Evolutionary conservation across 2,329 filamentous ascomycete species (phyloP).

Genomic region (Neofusicoccum cordaticola): DNA sequence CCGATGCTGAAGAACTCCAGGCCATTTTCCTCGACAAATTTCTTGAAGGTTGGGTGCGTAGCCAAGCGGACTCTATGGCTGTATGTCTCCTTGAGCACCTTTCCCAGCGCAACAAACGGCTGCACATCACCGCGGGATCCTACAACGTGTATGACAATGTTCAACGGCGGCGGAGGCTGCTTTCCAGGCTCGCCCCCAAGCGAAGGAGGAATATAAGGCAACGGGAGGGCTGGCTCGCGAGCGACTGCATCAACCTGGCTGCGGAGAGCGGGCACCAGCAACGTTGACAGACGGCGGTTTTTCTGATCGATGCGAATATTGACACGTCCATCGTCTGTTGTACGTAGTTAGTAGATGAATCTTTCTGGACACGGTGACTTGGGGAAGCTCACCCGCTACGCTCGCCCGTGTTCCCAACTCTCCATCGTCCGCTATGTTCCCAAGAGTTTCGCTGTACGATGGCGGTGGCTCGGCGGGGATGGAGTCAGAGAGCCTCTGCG

Average conservation of each 20-base stretch:
- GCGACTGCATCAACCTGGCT: constrained; percentile 37
- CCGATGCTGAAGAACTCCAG: constrained; percentile 53
- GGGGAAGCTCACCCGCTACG: constrained; percentile 28
- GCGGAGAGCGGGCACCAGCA: constrained; percentile 39
- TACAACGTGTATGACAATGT: constrained; percentile 50
- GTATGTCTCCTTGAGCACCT: constrained; percentile 49
- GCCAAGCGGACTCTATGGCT: constrained; percentile 48
- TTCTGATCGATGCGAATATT: constrained; percentile 42
- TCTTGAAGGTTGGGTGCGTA: constrained; percentile 49
- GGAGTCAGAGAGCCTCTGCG: background rate
- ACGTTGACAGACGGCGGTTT: constrained; percentile 32
- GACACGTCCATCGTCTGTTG: constrained; percentile 36
- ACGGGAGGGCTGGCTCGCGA: constrained; percentile 57
- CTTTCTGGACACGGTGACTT: background rate
- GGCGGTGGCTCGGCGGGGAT: constrained; percentile 28
- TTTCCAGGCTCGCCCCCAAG: constrained; percentile 63
- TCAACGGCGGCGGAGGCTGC: constrained; percentile 47
- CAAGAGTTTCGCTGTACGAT: constrained; percentile 41
- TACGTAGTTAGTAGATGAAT: background rate
- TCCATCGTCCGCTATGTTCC: constrained; percentile 38
- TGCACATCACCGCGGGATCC: constrained; percentile 51
- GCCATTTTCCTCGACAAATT: constrained; percentile 49
- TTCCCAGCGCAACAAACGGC: constrained; percentile 50
- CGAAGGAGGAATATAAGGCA: constrained; percentile 70
- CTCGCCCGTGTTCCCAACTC: constrained; percentile 48